Conservation (phyloP, 345 rosid genomes). For the Salix dunnii region DNA sequence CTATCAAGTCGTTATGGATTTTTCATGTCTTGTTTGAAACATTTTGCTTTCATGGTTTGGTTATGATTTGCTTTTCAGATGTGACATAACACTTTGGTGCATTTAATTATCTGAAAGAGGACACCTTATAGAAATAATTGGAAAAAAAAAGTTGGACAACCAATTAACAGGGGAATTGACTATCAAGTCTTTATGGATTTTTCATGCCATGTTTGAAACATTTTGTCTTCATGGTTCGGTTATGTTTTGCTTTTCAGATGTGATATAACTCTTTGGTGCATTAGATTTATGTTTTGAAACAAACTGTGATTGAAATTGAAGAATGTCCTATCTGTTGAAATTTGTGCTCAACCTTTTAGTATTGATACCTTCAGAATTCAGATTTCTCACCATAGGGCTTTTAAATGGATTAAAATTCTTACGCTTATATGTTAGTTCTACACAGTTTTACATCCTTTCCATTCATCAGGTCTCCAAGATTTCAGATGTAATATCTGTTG, state of each 20-base stretch:
- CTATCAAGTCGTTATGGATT: not conserved
- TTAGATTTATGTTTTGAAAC: no score
- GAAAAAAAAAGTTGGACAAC: not conserved
- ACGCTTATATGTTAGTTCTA: not conserved
- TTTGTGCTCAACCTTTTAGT: not conserved
- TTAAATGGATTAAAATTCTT: not conserved
- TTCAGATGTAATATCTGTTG: constrained; percentile 71
- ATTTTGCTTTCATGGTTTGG: not conserved
- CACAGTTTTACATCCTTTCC: not conserved
- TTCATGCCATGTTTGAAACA: no score
- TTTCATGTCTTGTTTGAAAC: not conserved
- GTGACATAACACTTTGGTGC: not conserved
- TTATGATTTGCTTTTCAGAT: not conserved
- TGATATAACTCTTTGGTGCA: not conserved
- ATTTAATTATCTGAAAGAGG: not conserved
- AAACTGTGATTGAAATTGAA: no score
- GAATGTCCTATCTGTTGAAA: not conserved
- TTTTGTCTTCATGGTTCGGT: not conserved
- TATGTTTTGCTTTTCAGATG: not conserved
- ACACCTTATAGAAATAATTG: not conserved
- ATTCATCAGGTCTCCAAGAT: constrained; percentile 67
- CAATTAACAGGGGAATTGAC: not conserved
- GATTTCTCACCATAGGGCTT: not conserved
- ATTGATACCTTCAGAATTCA: no score
- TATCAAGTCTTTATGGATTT: not conserved